Evolutionary conservation across 495 filamentous ascomycete genomes (phyloP).

Genomic region (Bacidia rubella): DNA sequence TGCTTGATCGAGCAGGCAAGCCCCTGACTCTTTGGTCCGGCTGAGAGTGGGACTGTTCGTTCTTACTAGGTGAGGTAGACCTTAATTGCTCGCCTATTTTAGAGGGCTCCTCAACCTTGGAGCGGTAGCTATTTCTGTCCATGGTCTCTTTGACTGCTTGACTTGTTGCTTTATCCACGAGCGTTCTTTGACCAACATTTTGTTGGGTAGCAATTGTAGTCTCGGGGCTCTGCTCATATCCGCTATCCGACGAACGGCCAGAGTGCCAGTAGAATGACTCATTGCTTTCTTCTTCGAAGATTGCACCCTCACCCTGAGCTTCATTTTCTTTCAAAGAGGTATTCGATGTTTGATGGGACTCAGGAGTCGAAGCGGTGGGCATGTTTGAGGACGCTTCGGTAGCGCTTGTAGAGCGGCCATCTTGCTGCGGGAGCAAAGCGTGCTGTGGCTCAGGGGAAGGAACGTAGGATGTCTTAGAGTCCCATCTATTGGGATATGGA

Average conservation of each 20-base stretch:
- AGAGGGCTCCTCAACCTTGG: not conserved
- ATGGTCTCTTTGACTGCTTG: not conserved
- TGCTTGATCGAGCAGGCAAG: constrained; percentile 7
- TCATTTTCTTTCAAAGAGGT: constrained; percentile 15
- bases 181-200: not conserved
- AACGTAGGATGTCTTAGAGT: constrained; percentile 1
- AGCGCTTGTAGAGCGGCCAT: constrained; percentile 9
- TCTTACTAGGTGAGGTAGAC: not conserved
- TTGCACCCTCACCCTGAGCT: not conserved
- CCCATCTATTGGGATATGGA: constrained; percentile 9
- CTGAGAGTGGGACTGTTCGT: not conserved
- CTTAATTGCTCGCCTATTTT: not conserved
- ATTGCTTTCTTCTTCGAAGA: constrained; percentile 10
- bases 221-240: constrained; percentile 8
- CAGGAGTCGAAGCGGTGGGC: constrained; percentile 9
- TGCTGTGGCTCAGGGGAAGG: constrained; percentile 10
- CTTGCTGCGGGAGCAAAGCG: constrained; percentile 5
- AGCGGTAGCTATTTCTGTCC: not conserved
- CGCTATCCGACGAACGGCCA: constrained; percentile 14
- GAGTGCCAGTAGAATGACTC: constrained; percentile 20
- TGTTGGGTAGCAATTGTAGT: constrained; percentile 8
- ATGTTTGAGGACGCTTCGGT: constrained; percentile 11
- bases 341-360: constrained; percentile 16
- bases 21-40: not conserved
- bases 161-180: not conserved